A percentile compares a stretch with the other conserved stretches of the same genome.
phyloP scores from a whole-genome alignment of 2,329 filamentous ascomycete genomes.

The Fusarium sororula region DNA sequence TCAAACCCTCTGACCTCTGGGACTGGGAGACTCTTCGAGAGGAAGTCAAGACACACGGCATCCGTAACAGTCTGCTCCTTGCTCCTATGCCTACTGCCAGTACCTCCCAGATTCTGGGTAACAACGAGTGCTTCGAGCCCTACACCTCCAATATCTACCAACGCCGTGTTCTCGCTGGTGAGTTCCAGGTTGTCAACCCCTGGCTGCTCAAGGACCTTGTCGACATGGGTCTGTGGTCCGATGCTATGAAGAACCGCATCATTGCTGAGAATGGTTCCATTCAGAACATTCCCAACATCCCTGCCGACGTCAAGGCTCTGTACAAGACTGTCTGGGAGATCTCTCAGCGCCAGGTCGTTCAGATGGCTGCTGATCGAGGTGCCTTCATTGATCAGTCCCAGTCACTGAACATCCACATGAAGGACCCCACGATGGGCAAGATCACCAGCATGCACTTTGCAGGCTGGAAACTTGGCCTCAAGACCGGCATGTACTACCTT shows the following conservation, averaged over 20 bases:
- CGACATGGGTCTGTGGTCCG: constrained; percentile 97
- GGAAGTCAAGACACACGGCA: constrained; percentile 89
- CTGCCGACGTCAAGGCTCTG: constrained; percentile 91
- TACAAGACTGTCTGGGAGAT: constrained; percentile 99
- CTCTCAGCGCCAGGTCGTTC: constrained; percentile 91
- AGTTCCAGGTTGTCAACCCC: constrained; percentile 99
- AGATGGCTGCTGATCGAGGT: constrained; percentile 98
- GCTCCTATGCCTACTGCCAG: constrained; percentile 98
- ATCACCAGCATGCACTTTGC: constrained; percentile 99
- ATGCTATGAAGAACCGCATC: constrained; percentile 99
- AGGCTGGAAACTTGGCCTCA: constrained; percentile 98
- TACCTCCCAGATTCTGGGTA: constrained; percentile 96
- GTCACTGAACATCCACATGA: constrained; percentile 99
- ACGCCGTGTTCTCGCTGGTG: constrained; percentile 94
- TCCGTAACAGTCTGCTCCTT: constrained; percentile 94
- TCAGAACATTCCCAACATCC: constrained; percentile 97
- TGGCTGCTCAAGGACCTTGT: constrained; percentile 98
- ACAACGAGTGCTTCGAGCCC: constrained; percentile 99
- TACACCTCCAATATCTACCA: constrained; percentile 99
- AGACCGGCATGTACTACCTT: constrained; percentile 99
- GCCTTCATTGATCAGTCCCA: constrained; percentile 99
- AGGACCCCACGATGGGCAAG: constrained; percentile 99
- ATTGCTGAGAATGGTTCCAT: constrained; percentile 96
- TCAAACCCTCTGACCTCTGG: constrained; percentile 93
- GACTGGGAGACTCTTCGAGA: constrained; percentile 92